Evolutionary conservation across 208 protist genomes (phyloP).

Genomic region (Acanthamoeba quina): DNA sequence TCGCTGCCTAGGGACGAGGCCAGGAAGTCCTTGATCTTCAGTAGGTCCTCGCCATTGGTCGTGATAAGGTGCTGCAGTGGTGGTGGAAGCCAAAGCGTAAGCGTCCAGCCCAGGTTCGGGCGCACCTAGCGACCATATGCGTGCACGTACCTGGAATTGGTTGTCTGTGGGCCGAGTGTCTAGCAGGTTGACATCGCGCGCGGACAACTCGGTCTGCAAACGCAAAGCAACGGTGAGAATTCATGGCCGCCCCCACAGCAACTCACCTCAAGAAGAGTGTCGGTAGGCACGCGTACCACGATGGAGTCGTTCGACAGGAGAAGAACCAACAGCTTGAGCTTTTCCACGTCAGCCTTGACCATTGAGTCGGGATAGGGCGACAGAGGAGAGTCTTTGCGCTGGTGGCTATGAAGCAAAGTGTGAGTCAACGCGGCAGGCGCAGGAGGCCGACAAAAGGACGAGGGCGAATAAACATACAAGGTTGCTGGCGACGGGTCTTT

Average conservation of each 20-base stretch:
- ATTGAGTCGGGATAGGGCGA: slow-evolving; percentile 40
- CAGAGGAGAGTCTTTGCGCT: neutral
- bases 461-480: neutral
- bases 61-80: neutral
- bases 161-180: slow-evolving; percentile 65
- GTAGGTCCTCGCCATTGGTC: neutral
- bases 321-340: slow-evolving; percentile 39
- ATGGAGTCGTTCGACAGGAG: slow-evolving; percentile 58
- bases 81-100: neutral
- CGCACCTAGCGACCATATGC: no score
- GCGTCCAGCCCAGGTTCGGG: neutral
- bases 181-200: neutral
- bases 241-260: neutral
- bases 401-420: neutral
- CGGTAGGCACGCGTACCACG: neutral
- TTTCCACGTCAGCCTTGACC: slow-evolving; percentile 22
- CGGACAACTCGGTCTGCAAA: slow-evolving; percentile 49
- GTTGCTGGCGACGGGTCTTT: neutral
- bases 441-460: neutral
- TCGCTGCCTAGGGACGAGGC: neutral
- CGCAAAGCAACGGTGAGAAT: neutral
- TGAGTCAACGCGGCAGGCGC: neutral
- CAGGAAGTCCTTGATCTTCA: slow-evolving; percentile 36
- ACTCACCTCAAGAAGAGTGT: neutral
- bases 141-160: slow-evolving; percentile 3